phyloP scores from a whole-genome alignment of 2,329 filamentous ascomycete genomes.

The Colletotrichum lindemuthianum region DNA sequence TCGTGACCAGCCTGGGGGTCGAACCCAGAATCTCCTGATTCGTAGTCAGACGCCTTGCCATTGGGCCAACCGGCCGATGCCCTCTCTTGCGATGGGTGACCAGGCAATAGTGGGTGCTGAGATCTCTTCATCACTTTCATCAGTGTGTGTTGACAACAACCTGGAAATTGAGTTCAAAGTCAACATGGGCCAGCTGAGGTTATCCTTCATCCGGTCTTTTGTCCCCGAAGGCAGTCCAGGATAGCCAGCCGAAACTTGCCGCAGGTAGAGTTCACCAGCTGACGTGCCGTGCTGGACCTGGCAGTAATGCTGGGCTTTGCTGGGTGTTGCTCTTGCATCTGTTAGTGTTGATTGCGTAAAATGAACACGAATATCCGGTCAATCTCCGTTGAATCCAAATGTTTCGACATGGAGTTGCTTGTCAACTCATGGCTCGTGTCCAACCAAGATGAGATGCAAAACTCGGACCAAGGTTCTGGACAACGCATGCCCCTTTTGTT shows the following conservation, averaged over 20 bases:
- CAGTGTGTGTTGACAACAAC: not conserved
- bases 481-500: no score
- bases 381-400: no score
- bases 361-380: no score
- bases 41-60: constrained; percentile 57
- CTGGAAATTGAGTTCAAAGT: not conserved
- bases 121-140: not conserved
- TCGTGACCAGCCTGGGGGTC: constrained; percentile 35
- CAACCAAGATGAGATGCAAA: no score
- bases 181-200: not conserved
- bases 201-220: not conserved
- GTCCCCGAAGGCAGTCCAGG: not conserved
- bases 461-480: no score
- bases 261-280: not conserved
- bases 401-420: no score
- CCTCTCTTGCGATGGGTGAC: not conserved
- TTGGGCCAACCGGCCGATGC: constrained; percentile 45
- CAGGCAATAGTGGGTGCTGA: not conserved
- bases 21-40: constrained; percentile 37
- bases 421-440: no score
- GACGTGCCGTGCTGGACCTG: not conserved
- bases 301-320: no score
- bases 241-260: not conserved
- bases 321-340: no score
- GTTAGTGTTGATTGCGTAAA: no score